A percentile compares a stretch with the other conserved stretches of the same genome.
Conservation (phyloP, 176 grass and related monocot species). For the Zea luxurians region DNA sequence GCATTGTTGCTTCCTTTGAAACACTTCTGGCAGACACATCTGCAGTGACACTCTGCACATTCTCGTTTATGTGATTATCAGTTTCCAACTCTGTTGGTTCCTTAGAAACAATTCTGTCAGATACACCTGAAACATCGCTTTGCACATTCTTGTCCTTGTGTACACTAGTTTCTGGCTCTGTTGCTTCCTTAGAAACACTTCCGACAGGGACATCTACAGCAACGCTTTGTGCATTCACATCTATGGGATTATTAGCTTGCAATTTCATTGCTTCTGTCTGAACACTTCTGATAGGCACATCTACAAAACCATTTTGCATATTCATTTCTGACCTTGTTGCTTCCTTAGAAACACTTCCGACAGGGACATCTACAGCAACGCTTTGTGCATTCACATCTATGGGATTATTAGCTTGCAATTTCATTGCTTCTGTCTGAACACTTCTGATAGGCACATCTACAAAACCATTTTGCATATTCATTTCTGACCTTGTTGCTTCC, state of each 20-base stretch:
- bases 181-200: constrained; percentile 10
- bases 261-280: constrained; percentile 4
- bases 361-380: constrained; percentile 27
- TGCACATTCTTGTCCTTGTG: constrained; percentile 23
- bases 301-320: constrained; percentile 13
- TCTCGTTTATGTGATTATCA: neutral
- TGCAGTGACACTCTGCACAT: neutral
- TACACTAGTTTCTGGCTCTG: constrained; percentile 25
- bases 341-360: neutral
- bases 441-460: constrained; percentile 30
- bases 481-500: constrained; percentile 9
- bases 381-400: constrained; percentile 3
- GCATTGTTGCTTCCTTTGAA: neutral
- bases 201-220: constrained; percentile 16
- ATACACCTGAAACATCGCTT: constrained; percentile 21
- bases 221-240: constrained; percentile 12
- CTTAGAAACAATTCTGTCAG: constrained; percentile 1
- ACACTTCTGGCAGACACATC: constrained; percentile 25
- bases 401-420: constrained; percentile 7
- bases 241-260: constrained; percentile 8
- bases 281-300: constrained; percentile 30
- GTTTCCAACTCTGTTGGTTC: constrained; percentile 12
- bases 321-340: constrained; percentile 11
- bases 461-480: neutral
- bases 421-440: constrained; percentile 15